Conservation (phyloP, 257 asterid genomes). For the Lantana camara region DNA sequence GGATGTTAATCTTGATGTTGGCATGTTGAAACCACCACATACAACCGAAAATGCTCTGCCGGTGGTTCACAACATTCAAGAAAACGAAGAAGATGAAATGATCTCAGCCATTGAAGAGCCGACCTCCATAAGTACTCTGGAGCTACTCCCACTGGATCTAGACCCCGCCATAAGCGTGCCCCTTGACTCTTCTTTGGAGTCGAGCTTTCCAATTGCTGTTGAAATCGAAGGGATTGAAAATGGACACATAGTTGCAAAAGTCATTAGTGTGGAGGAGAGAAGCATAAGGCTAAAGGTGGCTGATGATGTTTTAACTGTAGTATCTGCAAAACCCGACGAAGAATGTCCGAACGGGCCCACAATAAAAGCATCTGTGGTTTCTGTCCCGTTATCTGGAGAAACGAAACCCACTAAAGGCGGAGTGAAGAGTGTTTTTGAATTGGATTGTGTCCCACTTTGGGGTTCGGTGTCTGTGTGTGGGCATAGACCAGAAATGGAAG, state of each 20-base stretch:
- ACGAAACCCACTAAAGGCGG: slow-evolving; percentile 46
- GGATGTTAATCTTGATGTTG: slow-evolving; percentile 35
- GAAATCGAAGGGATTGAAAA: slow-evolving; percentile 69
- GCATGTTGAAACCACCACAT: not conserved
- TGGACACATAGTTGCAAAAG: slow-evolving; percentile 79
- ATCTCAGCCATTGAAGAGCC: slow-evolving; percentile 43
- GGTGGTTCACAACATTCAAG: slow-evolving; percentile 32
- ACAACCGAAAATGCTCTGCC: not conserved
- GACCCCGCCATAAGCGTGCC: slow-evolving; percentile 48
- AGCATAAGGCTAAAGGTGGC: slow-evolving; percentile 35
- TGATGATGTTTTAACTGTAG: slow-evolving; percentile 24
- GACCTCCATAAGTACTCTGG: slow-evolving; percentile 34
- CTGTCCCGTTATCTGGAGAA: slow-evolving; percentile 57
- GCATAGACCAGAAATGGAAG: slow-evolving; percentile 92
- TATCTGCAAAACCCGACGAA: slow-evolving; percentile 29
- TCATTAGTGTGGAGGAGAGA: slow-evolving; percentile 68
- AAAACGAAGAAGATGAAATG: slow-evolving; percentile 55
- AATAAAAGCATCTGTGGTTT: slow-evolving; percentile 59
- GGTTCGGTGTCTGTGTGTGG: slow-evolving; percentile 80
- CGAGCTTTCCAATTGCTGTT: slow-evolving; percentile 73
- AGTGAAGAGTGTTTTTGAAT: slow-evolving; percentile 67
- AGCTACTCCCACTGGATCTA: slow-evolving; percentile 51
- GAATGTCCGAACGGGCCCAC: slow-evolving; percentile 48
- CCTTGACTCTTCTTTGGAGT: slow-evolving; percentile 35
- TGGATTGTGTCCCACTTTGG: slow-evolving; percentile 91